Percentiles rank a stretch among this genome's conserved stretches.
These are phyloP conservation scores for Cercospora brassicicola DNA, from an alignment of 2,329 filamentous ascomycete genomes.

Conservation along the genomic window DNA sequence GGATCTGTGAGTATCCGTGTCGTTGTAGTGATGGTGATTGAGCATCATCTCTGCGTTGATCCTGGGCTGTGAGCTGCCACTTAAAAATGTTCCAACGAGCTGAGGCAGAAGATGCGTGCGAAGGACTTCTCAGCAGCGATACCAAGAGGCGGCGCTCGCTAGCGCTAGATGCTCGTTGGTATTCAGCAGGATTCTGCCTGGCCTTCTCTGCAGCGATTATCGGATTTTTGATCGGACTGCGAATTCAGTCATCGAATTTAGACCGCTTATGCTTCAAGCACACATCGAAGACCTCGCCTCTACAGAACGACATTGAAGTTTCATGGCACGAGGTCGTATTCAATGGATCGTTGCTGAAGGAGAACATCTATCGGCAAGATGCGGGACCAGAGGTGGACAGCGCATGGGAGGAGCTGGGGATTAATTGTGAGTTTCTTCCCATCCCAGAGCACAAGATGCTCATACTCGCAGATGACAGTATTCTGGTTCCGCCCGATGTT, in stretches of 20 bases:
- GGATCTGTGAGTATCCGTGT: background rate
- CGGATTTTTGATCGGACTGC: background rate
- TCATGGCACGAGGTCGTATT: constrained; percentile 41
- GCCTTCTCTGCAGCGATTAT: background rate
- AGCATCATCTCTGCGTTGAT: background rate
- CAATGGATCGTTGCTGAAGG: constrained; percentile 59
- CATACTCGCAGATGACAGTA: constrained; percentile 49
- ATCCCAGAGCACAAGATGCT: constrained; percentile 44
- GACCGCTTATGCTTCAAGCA: constrained; percentile 11
- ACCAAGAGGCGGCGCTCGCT: background rate
- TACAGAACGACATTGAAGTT: constrained; percentile 16
- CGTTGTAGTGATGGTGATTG: background rate
- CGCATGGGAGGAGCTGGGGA: constrained; percentile 57
- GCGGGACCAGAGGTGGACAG: constrained; percentile 51
- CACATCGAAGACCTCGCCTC: constrained; percentile 15
- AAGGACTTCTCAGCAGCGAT: background rate
- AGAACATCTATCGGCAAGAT: constrained; percentile 54
- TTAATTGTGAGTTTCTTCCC: constrained; percentile 52
- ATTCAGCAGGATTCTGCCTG: background rate
- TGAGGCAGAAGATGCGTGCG: background rate
- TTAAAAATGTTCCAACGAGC: background rate
- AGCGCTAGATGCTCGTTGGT: background rate
- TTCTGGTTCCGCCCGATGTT: constrained; percentile 53
- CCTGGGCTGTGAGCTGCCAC: background rate
- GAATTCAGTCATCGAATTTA: background rate